Percentiles rank a stretch among this genome's conserved stretches.
Evolutionary conservation across 1,284 basidiomycete species (phyloP).

Genomic region (Pascua sp.): DNA sequence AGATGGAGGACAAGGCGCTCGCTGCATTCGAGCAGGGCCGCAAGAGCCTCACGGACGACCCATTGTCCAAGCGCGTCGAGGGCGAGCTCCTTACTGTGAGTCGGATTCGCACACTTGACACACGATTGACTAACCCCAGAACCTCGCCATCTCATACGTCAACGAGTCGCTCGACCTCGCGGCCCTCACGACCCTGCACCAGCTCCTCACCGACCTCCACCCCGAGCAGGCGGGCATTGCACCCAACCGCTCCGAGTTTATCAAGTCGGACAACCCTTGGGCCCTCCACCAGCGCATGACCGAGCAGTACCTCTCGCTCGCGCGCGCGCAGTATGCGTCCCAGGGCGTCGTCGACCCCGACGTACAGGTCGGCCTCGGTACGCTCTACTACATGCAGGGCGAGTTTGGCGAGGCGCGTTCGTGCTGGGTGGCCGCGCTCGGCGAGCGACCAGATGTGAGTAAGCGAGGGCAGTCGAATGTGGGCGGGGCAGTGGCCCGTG

Average conservation of each 20-base stretch:
- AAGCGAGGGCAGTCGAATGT: too few species aligned
- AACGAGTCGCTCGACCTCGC: constrained; percentile 91
- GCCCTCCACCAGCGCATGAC: constrained; percentile 76
- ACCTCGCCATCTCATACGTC: constrained; percentile 92
- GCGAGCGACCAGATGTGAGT: constrained; percentile 65
- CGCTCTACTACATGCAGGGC: constrained; percentile 77
- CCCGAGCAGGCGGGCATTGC: constrained; percentile 57
- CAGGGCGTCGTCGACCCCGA: constrained; percentile 76
- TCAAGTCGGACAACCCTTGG: constrained; percentile 65
- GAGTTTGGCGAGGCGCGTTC: constrained; percentile 59
- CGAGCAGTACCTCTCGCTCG: constrained; percentile 78
- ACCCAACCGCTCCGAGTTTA: constrained; percentile 26
- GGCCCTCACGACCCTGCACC: constrained; percentile 80
- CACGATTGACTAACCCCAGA: constrained; percentile 57
- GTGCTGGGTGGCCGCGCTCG: constrained; percentile 84
- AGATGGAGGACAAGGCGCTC: constrained; percentile 60
- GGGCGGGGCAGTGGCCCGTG: too few species aligned
- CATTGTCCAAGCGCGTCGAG: constrained; percentile 60
- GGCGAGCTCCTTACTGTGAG: constrained; percentile 78
- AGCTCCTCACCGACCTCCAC: constrained; percentile 77
- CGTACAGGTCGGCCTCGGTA: constrained; percentile 88
- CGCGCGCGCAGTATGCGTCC: constrained; percentile 68
- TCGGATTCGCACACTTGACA: constrained; percentile 17
- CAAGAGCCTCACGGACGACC: constrained; percentile 64
- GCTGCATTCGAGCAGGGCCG: constrained; percentile 64